Base-by-base conservation (phyloP, 768 basidiomycete genomes). In the Russula vinacea region DNA sequence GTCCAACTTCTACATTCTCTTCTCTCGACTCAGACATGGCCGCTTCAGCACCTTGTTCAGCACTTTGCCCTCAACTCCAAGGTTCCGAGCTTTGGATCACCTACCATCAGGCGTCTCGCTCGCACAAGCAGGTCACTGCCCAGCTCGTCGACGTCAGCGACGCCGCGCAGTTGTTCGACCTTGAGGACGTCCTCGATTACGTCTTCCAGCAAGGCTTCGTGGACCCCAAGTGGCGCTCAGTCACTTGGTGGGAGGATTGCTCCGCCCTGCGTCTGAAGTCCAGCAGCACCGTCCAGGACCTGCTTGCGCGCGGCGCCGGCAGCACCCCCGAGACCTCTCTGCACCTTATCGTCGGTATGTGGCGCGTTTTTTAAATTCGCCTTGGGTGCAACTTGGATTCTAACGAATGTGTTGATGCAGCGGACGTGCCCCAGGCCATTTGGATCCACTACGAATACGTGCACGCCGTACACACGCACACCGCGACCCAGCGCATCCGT, bases 131-230 rank as follows among this genome's bases (percentile, higher is more conserved):
- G 10, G 70, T 72, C 22, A 80, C 80, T 33, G 76, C 79, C 49
- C 80, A 81, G 70, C 78, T 81, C 72, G 73, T 82, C 62, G 81
- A 81, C 65, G 73, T 81, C 58, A 78, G 78, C 65, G 76, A 76
- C 67, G 73, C 77, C 64, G 74, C 76, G 45, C 71, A 76, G 64
- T 73, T 82, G 35, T 44, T 67, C 54, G 80, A 80, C 70, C 70
- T 83, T 61, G 81, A 82, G 69, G 80, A 81, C 62, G 77, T 82
- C 13, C 75, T 82, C 33, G 79, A 81, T 33, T 77, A 76, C 57
- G 70, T 74, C 50, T 81, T 81, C 72, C 69, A 72, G 58, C 78
- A 80, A 64, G 81, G 81, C 26, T 82, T 78, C 65, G 74, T 82
- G 16, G 79, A 81, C 44, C 69, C 79, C 29, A 77, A 76, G 71